Evolutionary conservation across 129 eudicot genomes (phyloP), one percentile per base, ranked within the genome.

Genomic region (Centrapalus pauciflorus): DNA sequence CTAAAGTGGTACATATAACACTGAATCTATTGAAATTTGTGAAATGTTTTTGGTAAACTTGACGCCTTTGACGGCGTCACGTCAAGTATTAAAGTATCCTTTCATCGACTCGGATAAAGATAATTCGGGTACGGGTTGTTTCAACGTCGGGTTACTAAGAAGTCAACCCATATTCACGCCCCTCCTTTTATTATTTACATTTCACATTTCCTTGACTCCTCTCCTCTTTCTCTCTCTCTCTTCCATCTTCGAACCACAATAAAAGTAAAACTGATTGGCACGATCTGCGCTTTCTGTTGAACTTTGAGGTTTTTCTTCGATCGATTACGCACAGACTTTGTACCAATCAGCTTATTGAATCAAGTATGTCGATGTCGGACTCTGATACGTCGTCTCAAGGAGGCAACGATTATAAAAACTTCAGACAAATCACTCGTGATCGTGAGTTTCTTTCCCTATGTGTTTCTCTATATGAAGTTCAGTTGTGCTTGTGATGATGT

Each of bases 341-440:
- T 50, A 19, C 50, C 35, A 48, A 49, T 63, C 69, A 30, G 43
- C 64, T 61, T 28, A 2, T 43, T 35, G 34, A 33, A 46, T 56
- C 61, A 64, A 65, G 40, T 45, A 90, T 90, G 93, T 84, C 97
- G 79, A 84, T 85, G 83, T 91, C 97, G 7, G 96, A 91, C 75
- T 87, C 94, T 24, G 97, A 91, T 63, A 69, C 84, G 6, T 81
- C 97, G 11, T 87, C 88, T 27, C 90, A 77, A 66, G 84, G 82
- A 67, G 83, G 81, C 70, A 55, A 61, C 76, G 92, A 83, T 7
- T 81, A 83, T 72, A 85, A 75, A 61, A 70, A 77, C 72, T 87
- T 91, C 29, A 79, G 90, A 50, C 94, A 91, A 69, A 73, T 83
- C 66, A 87, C 82, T 72, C 97, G 97, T 57, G 96, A 91, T 70